phyloP scores from a whole-genome alignment of 768 basidiomycete species.

The Leccinum uliginosum region DNA sequence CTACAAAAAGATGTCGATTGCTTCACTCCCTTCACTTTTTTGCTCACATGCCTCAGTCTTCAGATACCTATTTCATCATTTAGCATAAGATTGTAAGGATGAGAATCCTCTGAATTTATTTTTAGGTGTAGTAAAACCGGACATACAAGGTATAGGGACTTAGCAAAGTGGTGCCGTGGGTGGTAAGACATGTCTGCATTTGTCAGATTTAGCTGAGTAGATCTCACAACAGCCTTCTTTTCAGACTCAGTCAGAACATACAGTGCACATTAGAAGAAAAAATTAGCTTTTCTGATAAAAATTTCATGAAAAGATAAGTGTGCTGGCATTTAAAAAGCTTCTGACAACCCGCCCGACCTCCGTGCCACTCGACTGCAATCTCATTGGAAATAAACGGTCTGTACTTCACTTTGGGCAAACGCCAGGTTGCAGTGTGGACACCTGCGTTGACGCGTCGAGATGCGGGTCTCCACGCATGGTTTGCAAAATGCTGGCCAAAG shows the following conservation, averaged over 20 bases:
- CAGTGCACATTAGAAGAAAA: background rate
- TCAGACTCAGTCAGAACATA: background rate
- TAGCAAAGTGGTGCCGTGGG: too few species aligned
- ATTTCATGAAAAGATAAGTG: background rate
- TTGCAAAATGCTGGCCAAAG: slow-evolving; percentile 70
- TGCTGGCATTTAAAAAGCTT: background rate
- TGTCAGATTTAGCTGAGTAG: too few species aligned
- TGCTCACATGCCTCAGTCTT: too few species aligned
- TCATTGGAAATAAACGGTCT: slow-evolving; percentile 57
- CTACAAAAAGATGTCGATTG: too few species aligned
- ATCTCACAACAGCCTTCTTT: too few species aligned
- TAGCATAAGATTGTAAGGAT: too few species aligned
- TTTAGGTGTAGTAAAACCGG: too few species aligned
- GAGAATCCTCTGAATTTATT: too few species aligned
- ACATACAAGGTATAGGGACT: too few species aligned
- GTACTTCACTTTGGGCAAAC: slow-evolving; percentile 85
- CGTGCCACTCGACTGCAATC: background rate
- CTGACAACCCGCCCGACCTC: background rate
- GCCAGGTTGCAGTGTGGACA: slow-evolving; percentile 83
- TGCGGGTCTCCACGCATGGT: slow-evolving; percentile 79
- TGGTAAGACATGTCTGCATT: too few species aligned
- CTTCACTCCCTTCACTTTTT: too few species aligned
- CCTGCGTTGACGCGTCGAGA: slow-evolving; percentile 87
- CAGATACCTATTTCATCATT: too few species aligned
- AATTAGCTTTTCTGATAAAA: background rate